Percentiles rank a stretch among this genome's conserved stretches.
These are phyloP conservation scores for Hamamelis virginiana DNA, from an alignment of 164 flowering plant species.

Conservation along the genomic window DNA sequence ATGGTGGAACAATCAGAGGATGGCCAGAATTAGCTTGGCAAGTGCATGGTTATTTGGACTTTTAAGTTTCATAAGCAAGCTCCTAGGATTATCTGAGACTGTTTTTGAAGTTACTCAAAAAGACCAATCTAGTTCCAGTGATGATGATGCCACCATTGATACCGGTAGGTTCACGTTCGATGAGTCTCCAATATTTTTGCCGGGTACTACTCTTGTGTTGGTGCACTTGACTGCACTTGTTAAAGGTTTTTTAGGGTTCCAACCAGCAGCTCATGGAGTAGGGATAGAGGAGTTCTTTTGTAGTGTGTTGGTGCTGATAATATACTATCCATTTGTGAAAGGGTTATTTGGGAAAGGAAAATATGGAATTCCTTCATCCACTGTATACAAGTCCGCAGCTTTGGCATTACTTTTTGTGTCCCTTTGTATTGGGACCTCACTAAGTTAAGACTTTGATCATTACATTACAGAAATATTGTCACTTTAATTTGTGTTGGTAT, in stretches of 20 bases:
- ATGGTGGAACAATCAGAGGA: constrained; percentile 63
- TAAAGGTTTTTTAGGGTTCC: constrained; percentile 11
- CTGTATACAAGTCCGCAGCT: constrained; percentile 36
- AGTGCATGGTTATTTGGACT: constrained; percentile 47
- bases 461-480: too few relatives aligned
- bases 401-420: constrained; percentile 34
- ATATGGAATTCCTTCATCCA: constrained; percentile 52
- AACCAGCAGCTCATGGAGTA: background rate
- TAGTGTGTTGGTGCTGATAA: constrained; percentile 36
- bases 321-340: constrained; percentile 45
- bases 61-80: constrained; percentile 29
- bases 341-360: constrained; percentile 54
- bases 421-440: constrained; percentile 11
- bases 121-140: constrained; percentile 13
- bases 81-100: constrained; percentile 42
- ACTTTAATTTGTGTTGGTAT: too few relatives aligned
- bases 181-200: constrained; percentile 44
- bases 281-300: constrained; percentile 45
- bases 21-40: constrained; percentile 29
- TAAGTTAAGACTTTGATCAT: background rate
- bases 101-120: constrained; percentile 50
- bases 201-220: constrained; percentile 35
- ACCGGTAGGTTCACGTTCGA: constrained; percentile 44
- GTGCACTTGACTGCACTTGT: constrained; percentile 37
- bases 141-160: background rate